Evolutionary conservation across 2,329 filamentous ascomycete genomes (phyloP).

Genomic region (Penicillium sp.): DNA sequence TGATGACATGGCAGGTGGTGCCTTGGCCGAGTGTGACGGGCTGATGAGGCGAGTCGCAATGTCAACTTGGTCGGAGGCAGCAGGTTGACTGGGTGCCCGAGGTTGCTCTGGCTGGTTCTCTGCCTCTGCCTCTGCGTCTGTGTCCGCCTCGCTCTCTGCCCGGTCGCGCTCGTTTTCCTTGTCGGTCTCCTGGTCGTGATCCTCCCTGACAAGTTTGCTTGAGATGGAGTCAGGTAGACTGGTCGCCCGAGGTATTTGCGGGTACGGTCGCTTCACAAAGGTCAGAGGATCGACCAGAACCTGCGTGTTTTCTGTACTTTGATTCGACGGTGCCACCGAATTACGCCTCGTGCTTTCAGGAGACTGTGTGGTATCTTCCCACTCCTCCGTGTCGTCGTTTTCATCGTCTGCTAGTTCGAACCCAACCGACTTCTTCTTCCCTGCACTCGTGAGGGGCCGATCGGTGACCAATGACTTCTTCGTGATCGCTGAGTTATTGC

Average conservation of each 20-base stretch:
- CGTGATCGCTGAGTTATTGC: constrained; percentile 32
- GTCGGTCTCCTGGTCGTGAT: constrained; percentile 18
- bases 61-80: constrained; percentile 27
- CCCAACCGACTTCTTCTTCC: constrained; percentile 43
- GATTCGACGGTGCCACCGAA: constrained; percentile 35
- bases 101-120: not conserved
- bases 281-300: constrained; percentile 36
- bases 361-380: constrained; percentile 46
- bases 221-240: constrained; percentile 36
- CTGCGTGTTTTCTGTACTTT: constrained; percentile 29
- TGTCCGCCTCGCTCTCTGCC: not conserved
- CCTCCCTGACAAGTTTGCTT: constrained; percentile 26
- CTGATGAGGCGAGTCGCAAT: constrained; percentile 35
- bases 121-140: no score
- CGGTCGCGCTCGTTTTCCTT: constrained; percentile 11
- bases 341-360: constrained; percentile 44
- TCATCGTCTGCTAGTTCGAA: constrained; percentile 43
- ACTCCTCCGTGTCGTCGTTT: constrained; percentile 42
- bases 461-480: constrained; percentile 37
- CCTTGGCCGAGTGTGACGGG: constrained; percentile 39
- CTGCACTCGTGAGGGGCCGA: constrained; percentile 29
- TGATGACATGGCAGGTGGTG: constrained; percentile 45
- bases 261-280: constrained; percentile 38
- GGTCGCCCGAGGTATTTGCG: constrained; percentile 34
- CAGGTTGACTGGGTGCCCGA: constrained; percentile 14